phyloP scores from a whole-genome alignment of 805 yeast species.

The Wickerhamomyces canadensis region DNA sequence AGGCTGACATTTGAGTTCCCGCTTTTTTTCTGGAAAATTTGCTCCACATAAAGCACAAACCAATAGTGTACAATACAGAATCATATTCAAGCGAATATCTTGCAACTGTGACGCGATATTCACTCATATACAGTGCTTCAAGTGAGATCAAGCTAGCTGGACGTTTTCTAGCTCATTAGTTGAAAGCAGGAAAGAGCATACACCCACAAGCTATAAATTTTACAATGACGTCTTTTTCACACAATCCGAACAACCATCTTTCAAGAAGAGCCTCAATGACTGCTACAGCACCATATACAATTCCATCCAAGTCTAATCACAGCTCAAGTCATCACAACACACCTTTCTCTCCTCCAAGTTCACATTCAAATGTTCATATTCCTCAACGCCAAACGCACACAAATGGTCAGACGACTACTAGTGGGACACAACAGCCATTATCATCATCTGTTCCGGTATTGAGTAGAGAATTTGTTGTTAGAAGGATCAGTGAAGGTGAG shows the following conservation, averaged over 20 bases:
- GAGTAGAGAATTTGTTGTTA: conserved; percentile 66
- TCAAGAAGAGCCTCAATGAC: conserved; percentile 31
- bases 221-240: conserved; percentile 8
- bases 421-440: conserved; percentile 5
- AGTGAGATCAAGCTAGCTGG: too few species aligned
- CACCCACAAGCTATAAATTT: too few species aligned
- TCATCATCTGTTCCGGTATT: conserved; percentile 35
- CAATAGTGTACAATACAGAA: too few species aligned
- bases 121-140: too few species aligned
- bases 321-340: conserved; percentile 1
- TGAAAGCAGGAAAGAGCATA: too few species aligned
- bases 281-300: conserved; percentile 32
- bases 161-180: too few species aligned
- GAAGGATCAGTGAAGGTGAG: conserved; percentile 83
- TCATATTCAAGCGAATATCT: too few species aligned
- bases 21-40: background rate
- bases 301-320: conserved; percentile 22
- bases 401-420: conserved; percentile 3
- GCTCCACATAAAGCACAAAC: background rate
- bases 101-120: too few species aligned
- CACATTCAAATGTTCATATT: conserved; percentile 8
- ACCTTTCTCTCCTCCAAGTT: conserved; percentile 20
- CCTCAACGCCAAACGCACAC: conserved; percentile 12
- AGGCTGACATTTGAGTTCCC: too few species aligned
- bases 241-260: conserved; percentile 16